Evolutionary conservation across 2,329 filamentous ascomycete genomes (phyloP).

Genomic region (Colletotrichum lentis): DNA sequence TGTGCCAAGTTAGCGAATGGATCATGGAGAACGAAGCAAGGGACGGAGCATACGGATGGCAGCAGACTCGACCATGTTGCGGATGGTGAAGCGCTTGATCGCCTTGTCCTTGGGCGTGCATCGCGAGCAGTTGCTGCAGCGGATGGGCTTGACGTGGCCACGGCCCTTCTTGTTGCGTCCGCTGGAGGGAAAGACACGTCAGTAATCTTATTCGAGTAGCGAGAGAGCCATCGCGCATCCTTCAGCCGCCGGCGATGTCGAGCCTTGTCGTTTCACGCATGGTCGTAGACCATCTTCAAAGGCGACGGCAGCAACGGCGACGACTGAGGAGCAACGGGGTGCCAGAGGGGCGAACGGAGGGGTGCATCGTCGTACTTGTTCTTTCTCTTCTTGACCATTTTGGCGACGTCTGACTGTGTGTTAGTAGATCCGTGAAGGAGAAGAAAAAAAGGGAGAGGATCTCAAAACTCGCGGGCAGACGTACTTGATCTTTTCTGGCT

Average conservation of each 20-base stretch:
- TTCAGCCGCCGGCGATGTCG: slow-evolving; percentile 16
- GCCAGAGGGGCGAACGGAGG: background rate
- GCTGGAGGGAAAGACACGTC: slow-evolving; percentile 58
- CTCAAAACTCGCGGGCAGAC: slow-evolving; percentile 24
- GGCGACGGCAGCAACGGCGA: slow-evolving; percentile 2
- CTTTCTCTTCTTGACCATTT: slow-evolving; percentile 78
- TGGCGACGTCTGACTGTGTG: slow-evolving; percentile 61
- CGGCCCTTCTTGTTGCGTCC: slow-evolving; percentile 99
- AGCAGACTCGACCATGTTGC: slow-evolving; percentile 99
- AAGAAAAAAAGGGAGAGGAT: slow-evolving; percentile 33
- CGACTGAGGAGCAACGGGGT: background rate
- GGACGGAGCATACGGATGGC: slow-evolving; percentile 85
- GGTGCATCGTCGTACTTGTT: slow-evolving; percentile 63
- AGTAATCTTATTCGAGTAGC: slow-evolving; percentile 25
- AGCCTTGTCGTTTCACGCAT: background rate
- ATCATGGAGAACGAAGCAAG: background rate
- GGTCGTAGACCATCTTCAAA: background rate
- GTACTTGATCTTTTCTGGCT: slow-evolving; percentile 39
- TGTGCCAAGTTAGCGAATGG: slow-evolving; percentile 50
- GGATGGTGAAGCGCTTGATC: slow-evolving; percentile 99
- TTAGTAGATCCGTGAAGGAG: slow-evolving; percentile 42
- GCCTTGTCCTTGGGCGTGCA: slow-evolving; percentile 99
- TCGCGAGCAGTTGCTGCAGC: slow-evolving; percentile 76
- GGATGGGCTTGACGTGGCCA: slow-evolving; percentile 99
- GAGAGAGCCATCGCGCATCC: background rate